These are phyloP conservation scores for Aschersonia sp. DNA, from an alignment of 2,329 filamentous ascomycete genomes.

Conservation along the genomic window DNA sequence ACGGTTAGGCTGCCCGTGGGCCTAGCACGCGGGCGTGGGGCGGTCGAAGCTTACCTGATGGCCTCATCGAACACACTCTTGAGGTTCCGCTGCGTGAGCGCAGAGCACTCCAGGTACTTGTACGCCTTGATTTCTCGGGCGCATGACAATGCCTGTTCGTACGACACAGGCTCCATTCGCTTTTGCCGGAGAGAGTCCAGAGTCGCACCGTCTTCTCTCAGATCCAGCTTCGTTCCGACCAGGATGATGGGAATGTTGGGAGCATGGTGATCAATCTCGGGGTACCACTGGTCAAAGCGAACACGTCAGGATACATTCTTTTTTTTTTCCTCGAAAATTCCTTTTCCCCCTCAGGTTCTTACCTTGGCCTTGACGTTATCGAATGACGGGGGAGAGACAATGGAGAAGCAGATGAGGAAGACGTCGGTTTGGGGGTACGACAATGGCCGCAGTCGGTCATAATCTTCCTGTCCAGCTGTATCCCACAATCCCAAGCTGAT, in stretches of 20 bases:
- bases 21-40: background rate
- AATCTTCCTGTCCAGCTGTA: conserved; percentile 97
- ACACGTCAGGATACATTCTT: no score
- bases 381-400: conserved; percentile 93
- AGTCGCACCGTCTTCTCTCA: conserved; percentile 77
- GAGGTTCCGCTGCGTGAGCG: conserved; percentile 86
- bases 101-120: conserved; percentile 97
- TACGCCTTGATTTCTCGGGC: conserved; percentile 91
- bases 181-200: conserved; percentile 72
- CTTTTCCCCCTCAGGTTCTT: conserved; percentile 13
- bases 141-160: conserved; percentile 76
- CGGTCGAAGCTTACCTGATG: conserved; percentile 57
- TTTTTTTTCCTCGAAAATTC: no score
- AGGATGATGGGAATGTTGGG: conserved; percentile 92
- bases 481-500: conserved; percentile 97
- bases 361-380: conserved; percentile 99
- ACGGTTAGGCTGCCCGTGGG: background rate
- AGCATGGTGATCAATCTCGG: conserved; percentile 93
- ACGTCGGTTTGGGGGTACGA: conserved; percentile 98
- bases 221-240: conserved; percentile 91
- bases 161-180: conserved; percentile 73
- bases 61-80: conserved; percentile 99
- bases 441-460: conserved; percentile 83
- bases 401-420: conserved; percentile 96
- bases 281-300: conserved; percentile 58